These are phyloP conservation scores for Maudiozyma humilis DNA, from an alignment of 1,139 yeast species.

Conservation along the genomic window DNA sequence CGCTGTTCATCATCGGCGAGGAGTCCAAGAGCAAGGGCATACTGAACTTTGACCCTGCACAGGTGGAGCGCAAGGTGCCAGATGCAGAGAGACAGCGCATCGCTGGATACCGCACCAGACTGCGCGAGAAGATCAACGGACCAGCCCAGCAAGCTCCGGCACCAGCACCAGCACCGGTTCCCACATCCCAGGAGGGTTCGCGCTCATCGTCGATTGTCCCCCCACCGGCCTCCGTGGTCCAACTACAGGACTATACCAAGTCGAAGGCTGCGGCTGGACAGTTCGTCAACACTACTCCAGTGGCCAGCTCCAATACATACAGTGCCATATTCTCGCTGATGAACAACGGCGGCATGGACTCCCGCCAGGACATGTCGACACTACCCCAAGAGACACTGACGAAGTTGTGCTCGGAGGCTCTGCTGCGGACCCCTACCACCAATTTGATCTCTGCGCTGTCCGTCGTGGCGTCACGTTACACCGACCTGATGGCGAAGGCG, in stretches of 20 bases:
- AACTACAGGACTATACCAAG: conserved; percentile 26
- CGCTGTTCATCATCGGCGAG: conserved; percentile 29
- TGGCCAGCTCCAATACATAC: conserved; percentile 35
- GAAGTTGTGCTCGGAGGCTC: conserved; percentile 58
- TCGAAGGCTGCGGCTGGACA: conserved; percentile 19
- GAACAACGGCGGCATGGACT: conserved; percentile 47
- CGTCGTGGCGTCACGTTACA: conserved; percentile 57
- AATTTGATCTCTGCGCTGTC: conserved; percentile 60
- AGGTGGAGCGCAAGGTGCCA: conserved; percentile 20
- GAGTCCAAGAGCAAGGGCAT: conserved; percentile 31
- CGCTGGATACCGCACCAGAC: conserved; percentile 10
- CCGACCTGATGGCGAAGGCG: conserved; percentile 32
- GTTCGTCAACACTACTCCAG: conserved; percentile 33
- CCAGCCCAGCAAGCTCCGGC: conserved; percentile 1
- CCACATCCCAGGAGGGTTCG: background rate
- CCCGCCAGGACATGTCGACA: conserved; percentile 59
- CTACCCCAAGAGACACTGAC: conserved; percentile 57
- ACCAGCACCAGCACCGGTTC: background rate
- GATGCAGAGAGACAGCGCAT: conserved; percentile 22
- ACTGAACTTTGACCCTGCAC: conserved; percentile 22
- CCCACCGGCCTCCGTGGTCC: conserved; percentile 3
- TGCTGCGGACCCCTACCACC: conserved; percentile 46
- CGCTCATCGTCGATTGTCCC: background rate
- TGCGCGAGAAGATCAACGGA: conserved; percentile 6
- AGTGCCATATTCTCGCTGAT: conserved; percentile 51